Evolutionary conservation across 768 basidiomycete genomes (phyloP).

Genomic region (Amanita thiersii): DNA sequence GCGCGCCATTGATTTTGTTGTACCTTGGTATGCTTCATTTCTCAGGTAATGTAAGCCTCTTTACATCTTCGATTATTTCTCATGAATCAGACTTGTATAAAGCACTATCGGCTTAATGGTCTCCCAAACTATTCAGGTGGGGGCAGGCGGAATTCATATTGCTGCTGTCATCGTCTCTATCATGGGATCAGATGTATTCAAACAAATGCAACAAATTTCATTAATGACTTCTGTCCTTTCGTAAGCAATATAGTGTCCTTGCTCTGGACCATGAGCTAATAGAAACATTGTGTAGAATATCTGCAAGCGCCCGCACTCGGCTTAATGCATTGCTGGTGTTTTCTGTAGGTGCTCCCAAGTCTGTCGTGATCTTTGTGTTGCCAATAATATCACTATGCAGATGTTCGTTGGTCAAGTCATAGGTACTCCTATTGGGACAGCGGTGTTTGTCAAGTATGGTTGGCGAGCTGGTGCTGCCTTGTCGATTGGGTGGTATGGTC

Average conservation of each 20-base stretch:
- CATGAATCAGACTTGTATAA: constrained; percentile 12
- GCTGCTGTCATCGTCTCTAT: constrained; percentile 63
- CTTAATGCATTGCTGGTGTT: constrained; percentile 73
- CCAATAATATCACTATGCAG: too few relatives aligned
- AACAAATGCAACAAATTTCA: constrained; percentile 70
- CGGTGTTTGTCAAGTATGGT: constrained; percentile 60
- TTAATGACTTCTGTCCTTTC: constrained; percentile 51
- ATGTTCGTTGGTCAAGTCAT: constrained; percentile 78
- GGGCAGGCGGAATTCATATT: constrained; percentile 61
- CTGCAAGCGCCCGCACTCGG: constrained; percentile 48
- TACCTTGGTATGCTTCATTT: constrained; percentile 74
- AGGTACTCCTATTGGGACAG: constrained; percentile 69
- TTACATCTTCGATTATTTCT: neutral
- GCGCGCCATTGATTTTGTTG: constrained; percentile 55
- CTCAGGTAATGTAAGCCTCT: constrained; percentile 2
- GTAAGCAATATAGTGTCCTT: constrained; percentile 21
- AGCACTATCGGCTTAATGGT: constrained; percentile 37
- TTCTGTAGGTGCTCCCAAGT: constrained; percentile 36
- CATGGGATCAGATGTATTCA: constrained; percentile 64
- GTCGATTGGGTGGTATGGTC: constrained; percentile 49
- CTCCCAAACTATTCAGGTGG: constrained; percentile 59
- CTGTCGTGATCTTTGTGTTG: too few relatives aligned
- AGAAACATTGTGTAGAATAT: constrained; percentile 23
- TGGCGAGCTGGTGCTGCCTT: constrained; percentile 63
- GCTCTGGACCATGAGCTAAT: constrained; percentile 9